Evolutionary conservation across 352 stramenopile genomes (phyloP).

Genomic region (Saprolegnia diclina): DNA sequence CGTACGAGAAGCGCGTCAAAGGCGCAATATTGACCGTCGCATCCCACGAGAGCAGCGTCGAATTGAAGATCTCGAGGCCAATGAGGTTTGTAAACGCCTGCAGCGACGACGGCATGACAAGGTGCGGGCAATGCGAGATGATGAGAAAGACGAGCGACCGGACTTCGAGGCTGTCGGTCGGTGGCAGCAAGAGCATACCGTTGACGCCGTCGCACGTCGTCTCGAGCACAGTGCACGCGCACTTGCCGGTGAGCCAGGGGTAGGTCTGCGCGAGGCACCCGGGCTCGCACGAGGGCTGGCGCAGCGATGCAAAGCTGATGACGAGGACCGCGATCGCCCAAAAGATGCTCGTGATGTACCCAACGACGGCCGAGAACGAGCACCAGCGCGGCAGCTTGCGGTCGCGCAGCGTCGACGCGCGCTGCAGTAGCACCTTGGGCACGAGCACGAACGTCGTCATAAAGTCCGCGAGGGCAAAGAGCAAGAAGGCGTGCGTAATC

Average conservation of each 20-base stretch:
- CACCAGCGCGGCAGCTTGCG: background rate
- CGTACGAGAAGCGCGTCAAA: constrained; percentile 30
- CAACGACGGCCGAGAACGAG: background rate
- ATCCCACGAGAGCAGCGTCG: constrained; percentile 34
- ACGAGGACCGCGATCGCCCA: constrained; percentile 1
- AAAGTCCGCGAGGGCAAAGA: background rate
- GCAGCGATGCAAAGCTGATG: background rate
- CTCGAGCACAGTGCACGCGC: background rate
- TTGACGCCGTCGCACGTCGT: background rate
- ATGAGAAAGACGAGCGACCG: constrained; percentile 9
- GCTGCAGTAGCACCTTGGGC: background rate
- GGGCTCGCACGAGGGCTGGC: background rate
- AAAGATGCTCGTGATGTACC: background rate
- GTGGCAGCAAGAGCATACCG: background rate
- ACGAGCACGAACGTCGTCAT: background rate
- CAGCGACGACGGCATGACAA: constrained; percentile 33
- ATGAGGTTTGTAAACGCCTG: constrained; percentile 34
- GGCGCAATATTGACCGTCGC: background rate
- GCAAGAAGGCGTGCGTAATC: background rate
- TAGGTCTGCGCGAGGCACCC: background rate
- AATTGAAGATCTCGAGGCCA: constrained; percentile 46
- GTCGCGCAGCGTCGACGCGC: too few species aligned
- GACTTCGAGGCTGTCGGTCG: background rate
- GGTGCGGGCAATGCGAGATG: constrained; percentile 8
- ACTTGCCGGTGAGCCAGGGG: constrained; percentile 1